A percentile compares a stretch with the other conserved stretches of the same genome.
Evolutionary conservation across 805 yeast species (phyloP).

Genomic region (Brettanomyces custersianus): DNA sequence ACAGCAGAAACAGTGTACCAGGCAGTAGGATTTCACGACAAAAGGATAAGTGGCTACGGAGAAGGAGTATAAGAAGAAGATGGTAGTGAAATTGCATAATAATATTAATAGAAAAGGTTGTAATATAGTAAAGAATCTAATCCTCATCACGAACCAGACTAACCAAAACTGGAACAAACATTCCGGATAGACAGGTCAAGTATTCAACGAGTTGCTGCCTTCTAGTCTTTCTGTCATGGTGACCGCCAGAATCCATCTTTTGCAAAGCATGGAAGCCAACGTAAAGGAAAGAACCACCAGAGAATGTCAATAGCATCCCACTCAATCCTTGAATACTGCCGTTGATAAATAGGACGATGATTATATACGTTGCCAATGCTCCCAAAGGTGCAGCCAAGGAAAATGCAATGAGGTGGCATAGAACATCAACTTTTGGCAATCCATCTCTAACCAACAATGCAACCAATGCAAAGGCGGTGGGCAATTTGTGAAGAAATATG

Average conservation of each 20-base stretch:
- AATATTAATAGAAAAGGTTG: neutral
- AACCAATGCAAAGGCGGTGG: conserved; percentile 62
- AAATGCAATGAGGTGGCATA: conserved; percentile 43
- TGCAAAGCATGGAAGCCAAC: conserved; percentile 58
- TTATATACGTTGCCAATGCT: conserved; percentile 40
- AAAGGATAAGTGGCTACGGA: conserved; percentile 20
- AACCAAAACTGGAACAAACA: conserved; percentile 20
- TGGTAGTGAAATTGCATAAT: neutral
- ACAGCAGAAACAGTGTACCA: conserved; percentile 15
- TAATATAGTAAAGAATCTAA: neutral
- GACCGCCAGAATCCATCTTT: neutral
- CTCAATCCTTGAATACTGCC: conserved; percentile 24
- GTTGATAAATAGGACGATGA: conserved; percentile 7
- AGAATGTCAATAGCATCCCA: conserved; percentile 49
- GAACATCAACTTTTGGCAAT: conserved; percentile 20
- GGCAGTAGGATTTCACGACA: conserved; percentile 13
- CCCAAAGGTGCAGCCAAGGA: conserved; percentile 54
- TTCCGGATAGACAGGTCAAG: conserved; percentile 18
- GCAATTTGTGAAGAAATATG: conserved; percentile 62
- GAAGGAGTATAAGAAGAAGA: conserved; percentile 14
- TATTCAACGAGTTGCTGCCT: conserved; percentile 8
- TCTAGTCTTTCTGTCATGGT: conserved; percentile 1
- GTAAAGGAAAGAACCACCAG: conserved; percentile 67
- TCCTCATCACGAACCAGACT: conserved; percentile 18
- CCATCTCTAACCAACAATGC: conserved; percentile 40